phyloP scores from a whole-genome alignment of 2,329 filamentous ascomycete species.

The Aspergillus versicolor region DNA sequence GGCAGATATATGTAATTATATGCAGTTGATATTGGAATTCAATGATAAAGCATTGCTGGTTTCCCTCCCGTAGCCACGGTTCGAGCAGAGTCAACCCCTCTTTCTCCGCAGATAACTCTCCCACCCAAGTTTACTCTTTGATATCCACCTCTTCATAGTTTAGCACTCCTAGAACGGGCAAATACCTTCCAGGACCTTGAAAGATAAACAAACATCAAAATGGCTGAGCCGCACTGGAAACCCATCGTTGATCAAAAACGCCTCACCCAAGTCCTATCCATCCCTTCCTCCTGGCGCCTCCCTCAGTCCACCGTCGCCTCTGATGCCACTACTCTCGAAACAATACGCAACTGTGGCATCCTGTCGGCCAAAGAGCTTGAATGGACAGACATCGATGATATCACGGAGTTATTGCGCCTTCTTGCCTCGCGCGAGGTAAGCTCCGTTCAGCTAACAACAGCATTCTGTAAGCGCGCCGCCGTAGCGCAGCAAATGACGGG shows the following conservation, averaged over 20 bases:
- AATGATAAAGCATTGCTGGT: background rate
- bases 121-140: background rate
- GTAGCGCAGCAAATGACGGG: slow-evolving; percentile 22
- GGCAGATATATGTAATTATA: slow-evolving; percentile 1
- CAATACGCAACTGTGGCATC: slow-evolving; percentile 21
- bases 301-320: slow-evolving; percentile 8
- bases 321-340: slow-evolving; percentile 14
- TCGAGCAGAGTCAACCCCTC: background rate
- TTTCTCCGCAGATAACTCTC: slow-evolving; percentile 4
- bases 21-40: background rate
- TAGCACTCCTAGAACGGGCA: background rate
- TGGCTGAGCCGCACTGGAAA: slow-evolving; percentile 20
- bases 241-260: slow-evolving; percentile 21
- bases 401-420: slow-evolving; percentile 15
- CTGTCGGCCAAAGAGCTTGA: slow-evolving; percentile 19
- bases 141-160: background rate
- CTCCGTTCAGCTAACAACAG: slow-evolving; percentile 18
- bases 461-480: slow-evolving; percentile 22
- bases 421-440: slow-evolving; percentile 12
- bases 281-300: slow-evolving; percentile 24
- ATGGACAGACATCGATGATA: slow-evolving; percentile 25
- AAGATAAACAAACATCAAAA: background rate
- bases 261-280: slow-evolving; percentile 18
- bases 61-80: slow-evolving; percentile 5
- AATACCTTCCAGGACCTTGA: background rate